phyloP scores from a whole-genome alignment of 495 filamentous ascomycete genomes.

The Talaromyces nanjingensis region DNA sequence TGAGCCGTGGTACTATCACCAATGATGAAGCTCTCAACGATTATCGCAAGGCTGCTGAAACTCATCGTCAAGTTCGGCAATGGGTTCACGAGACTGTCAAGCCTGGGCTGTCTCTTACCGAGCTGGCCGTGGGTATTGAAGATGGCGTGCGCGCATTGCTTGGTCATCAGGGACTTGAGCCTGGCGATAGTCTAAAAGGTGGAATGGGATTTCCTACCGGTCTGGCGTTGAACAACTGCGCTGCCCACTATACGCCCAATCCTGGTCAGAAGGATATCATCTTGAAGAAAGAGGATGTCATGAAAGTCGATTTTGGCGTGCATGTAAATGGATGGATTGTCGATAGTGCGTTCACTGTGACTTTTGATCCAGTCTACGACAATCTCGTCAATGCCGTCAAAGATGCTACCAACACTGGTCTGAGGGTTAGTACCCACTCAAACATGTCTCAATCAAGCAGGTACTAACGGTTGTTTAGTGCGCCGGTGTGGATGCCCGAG shows the following conservation, averaged over 20 bases:
- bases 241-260: conserved; percentile 59
- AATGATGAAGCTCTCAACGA: conserved; percentile 51
- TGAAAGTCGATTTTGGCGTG: conserved; percentile 64
- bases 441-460: neutral
- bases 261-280: conserved; percentile 52
- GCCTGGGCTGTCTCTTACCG: conserved; percentile 50
- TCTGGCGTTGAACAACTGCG: conserved; percentile 52
- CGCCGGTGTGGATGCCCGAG: conserved; percentile 56
- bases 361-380: conserved; percentile 56
- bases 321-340: conserved; percentile 61
- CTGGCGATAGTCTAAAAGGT: conserved; percentile 48
- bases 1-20: conserved; percentile 36
- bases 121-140: conserved; percentile 56
- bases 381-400: conserved; percentile 53
- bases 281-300: conserved; percentile 49
- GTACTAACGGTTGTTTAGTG: conserved; percentile 23
- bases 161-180: conserved; percentile 49
- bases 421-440: conserved; percentile 30
- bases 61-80: conserved; percentile 54
- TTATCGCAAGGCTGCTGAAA: conserved; percentile 55
- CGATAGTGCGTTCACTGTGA: conserved; percentile 57
- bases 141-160: conserved; percentile 52
- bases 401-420: conserved; percentile 57
- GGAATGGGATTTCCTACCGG: conserved; percentile 61
- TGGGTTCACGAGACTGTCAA: conserved; percentile 49